These are phyloP conservation scores for Hypoxylon sp. DNA, from an alignment of 2,329 filamentous ascomycete species.

Conservation along the genomic window DNA sequence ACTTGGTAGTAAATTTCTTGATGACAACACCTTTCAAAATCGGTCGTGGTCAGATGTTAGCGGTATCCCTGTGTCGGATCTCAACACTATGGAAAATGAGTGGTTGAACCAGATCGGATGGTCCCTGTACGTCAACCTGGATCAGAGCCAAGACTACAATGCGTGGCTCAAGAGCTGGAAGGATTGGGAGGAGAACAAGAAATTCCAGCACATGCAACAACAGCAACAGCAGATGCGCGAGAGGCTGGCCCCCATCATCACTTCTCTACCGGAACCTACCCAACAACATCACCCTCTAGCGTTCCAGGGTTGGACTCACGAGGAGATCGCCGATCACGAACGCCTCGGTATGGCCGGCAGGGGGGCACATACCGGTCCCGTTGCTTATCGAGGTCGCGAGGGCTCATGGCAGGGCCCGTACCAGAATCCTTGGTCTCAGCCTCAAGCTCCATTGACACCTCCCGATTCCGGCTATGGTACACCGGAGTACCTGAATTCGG, in stretches of 20 bases:
- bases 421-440: slow-evolving; percentile 54
- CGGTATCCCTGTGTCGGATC: slow-evolving; percentile 83
- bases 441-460: slow-evolving; percentile 64
- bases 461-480: slow-evolving; percentile 72
- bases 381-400: slow-evolving; percentile 59
- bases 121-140: slow-evolving; percentile 87
- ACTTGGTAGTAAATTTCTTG: slow-evolving; percentile 93
- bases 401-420: slow-evolving; percentile 58
- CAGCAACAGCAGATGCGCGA: slow-evolving; percentile 58
- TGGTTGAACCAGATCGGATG: slow-evolving; percentile 88
- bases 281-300: slow-evolving; percentile 52
- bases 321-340: slow-evolving; percentile 67
- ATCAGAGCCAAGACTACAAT: slow-evolving; percentile 77
- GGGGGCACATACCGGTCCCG: slow-evolving; percentile 44
- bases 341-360: slow-evolving; percentile 59
- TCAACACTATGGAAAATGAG: slow-evolving; percentile 87
- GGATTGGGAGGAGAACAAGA: slow-evolving; percentile 67
- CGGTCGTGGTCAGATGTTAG: slow-evolving; percentile 96
- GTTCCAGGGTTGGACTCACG: slow-evolving; percentile 62
- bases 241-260: slow-evolving; percentile 61
- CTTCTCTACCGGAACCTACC: slow-evolving; percentile 57
- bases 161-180: slow-evolving; percentile 72
- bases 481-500: slow-evolving; percentile 68
- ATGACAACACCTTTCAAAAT: slow-evolving; percentile 98
- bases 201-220: slow-evolving; percentile 50